Evolutionary conservation across 768 basidiomycete genomes (phyloP), one percentile per base, ranked within the genome.

Genomic region (Kwoniella pini): DNA sequence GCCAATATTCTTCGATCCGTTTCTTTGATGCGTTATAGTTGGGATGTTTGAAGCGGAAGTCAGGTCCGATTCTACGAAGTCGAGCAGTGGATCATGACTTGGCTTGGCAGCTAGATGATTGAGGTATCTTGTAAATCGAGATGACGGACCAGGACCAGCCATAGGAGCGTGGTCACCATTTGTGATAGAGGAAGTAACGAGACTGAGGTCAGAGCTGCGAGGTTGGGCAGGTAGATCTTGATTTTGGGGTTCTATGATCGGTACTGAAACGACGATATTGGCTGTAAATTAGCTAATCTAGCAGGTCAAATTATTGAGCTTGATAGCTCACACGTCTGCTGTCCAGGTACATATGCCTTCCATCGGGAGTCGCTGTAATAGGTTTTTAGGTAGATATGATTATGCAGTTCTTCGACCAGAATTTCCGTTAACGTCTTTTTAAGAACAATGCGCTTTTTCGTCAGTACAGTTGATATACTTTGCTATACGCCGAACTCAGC

Each of bases 291-390:
- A n/a, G n/a, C 43, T 17, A 17, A 36, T 28, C 11, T 21, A 48
- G 30, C 31, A 36, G 3, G 39, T n/a, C 30, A 13, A 24, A 56
- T 58, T 36, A 31, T 53, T 38, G 30, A 30, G 43, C 22, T 2
- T 22, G 22, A 44, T 27, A 80, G 45, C 90, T 80, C 70, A 94
- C 94, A 83, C 11, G 80, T 78, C 56, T 85, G 84, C 75, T 97
- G 96, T 54, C 88, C 88, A 0, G 88, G 86, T 11, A 83, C 80
- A 75, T 96, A 97, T 0, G 89, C 80, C 17, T 85, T 82, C 96
- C 96, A 99, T 28, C 95, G 86, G 4, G 87, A 84, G 67, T 98
- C 95, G 73, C 91, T 93, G 86, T 93, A 96, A 77, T 92, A 95
- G 0, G 89, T 90, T 72, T 95, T 96, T 61, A 99, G 85, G 79